Conservation (phyloP, 2,329 filamentous ascomycete species). For the Cytospora mali region DNA sequence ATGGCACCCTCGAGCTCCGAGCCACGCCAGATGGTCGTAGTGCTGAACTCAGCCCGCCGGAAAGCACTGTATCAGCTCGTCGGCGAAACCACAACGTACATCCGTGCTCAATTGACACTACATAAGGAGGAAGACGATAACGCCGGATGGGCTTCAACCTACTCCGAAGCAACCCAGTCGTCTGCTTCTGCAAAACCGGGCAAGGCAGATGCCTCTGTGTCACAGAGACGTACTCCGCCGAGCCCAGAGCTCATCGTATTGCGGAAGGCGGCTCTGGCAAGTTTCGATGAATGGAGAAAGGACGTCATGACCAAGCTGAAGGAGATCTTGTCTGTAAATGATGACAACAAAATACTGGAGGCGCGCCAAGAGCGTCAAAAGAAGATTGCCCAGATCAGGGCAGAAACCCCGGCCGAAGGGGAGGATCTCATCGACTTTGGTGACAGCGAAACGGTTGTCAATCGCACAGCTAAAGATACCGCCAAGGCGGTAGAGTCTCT, state of each 20-base stretch:
- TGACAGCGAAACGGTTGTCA: slow-evolving; percentile 23
- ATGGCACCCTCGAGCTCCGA: slow-evolving; percentile 60
- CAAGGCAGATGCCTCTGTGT: slow-evolving; percentile 23
- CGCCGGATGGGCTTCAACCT: background rate
- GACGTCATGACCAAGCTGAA: slow-evolving; percentile 71
- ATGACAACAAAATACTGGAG: slow-evolving; percentile 46
- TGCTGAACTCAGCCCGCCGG: slow-evolving; percentile 55
- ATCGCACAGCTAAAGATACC: slow-evolving; percentile 34
- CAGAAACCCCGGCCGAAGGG: slow-evolving; percentile 41
- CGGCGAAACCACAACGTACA: slow-evolving; percentile 54
- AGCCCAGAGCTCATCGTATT: slow-evolving; percentile 41
- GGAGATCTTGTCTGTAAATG: slow-evolving; percentile 59
- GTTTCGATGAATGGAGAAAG: slow-evolving; percentile 78
- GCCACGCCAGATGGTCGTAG: slow-evolving; percentile 57
- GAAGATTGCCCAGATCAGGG: slow-evolving; percentile 42
- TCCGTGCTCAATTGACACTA: slow-evolving; percentile 54
- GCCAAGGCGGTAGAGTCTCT: slow-evolving; percentile 47
- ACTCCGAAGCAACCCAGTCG: background rate
- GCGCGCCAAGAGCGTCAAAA: slow-evolving; percentile 51
- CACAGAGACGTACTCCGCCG: slow-evolving; percentile 27
- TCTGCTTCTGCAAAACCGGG: slow-evolving; percentile 20
- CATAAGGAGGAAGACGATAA: slow-evolving; percentile 29
- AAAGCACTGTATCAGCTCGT: slow-evolving; percentile 55
- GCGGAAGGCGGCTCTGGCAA: slow-evolving; percentile 59
- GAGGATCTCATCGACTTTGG: slow-evolving; percentile 48